phyloP scores from a whole-genome alignment of 768 basidiomycete genomes.

The Arthromyces matolae region DNA sequence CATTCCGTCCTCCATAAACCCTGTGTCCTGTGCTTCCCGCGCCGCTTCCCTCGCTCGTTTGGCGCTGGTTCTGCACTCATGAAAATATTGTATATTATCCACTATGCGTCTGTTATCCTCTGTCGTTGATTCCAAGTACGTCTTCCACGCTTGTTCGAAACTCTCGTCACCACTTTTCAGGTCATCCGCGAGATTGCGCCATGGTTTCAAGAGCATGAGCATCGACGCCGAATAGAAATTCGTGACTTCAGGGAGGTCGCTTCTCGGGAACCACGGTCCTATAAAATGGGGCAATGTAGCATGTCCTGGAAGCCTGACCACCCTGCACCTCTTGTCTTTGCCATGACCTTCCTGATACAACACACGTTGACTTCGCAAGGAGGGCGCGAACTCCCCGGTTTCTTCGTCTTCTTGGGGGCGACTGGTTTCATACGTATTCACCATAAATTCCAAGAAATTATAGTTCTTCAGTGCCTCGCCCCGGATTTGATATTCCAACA shows the following conservation, averaged over 20 bases:
- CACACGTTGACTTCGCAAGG: not conserved
- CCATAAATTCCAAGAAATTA: not conserved
- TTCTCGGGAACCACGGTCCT: conserved; percentile 32
- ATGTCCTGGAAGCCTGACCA: conserved; percentile 22
- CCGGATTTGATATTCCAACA: not conserved
- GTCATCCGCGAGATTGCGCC: conserved; percentile 25
- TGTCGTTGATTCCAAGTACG: not conserved
- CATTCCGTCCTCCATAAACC: not conserved
- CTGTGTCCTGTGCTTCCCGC: not conserved
- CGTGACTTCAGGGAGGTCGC: conserved; percentile 19
- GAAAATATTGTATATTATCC: conserved; percentile 31
- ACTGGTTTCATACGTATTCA: conserved; percentile 1
- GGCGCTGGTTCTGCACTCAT: conserved; percentile 27
- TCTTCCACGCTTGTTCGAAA: conserved; percentile 22
- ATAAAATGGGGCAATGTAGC: conserved; percentile 32
- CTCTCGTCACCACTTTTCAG: conserved; percentile 17
- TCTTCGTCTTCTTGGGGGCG: not conserved
- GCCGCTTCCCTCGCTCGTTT: not conserved
- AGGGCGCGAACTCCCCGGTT: not conserved
- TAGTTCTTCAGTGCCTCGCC: not conserved
- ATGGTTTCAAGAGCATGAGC: conserved; percentile 35
- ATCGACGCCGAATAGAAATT: conserved; percentile 30
- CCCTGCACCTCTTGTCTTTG: conserved; percentile 4
- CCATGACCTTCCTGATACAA: not conserved
- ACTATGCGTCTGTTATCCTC: conserved; percentile 11